Conservation (phyloP, 2,329 filamentous ascomycete genomes). For the Nakataea oryzae region DNA sequence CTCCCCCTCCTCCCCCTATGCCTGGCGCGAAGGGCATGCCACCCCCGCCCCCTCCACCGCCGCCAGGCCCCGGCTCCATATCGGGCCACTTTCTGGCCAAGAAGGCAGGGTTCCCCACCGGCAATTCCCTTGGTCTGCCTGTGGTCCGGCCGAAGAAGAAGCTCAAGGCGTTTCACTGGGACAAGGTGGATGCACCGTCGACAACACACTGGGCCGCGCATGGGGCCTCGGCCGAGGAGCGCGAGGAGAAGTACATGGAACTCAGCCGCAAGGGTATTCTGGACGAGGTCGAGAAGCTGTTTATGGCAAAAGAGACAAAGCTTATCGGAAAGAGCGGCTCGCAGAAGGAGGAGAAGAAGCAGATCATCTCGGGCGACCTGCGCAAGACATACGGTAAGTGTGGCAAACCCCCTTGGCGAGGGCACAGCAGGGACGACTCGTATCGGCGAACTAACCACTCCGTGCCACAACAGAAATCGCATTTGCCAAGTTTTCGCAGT, state of each 20-base stretch:
- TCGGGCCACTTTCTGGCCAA: conserved; percentile 69
- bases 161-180: conserved; percentile 98
- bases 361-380: conserved; percentile 85
- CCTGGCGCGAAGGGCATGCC: conserved; percentile 26
- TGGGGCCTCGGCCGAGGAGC: conserved; percentile 73
- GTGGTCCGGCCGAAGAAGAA: conserved; percentile 95
- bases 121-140: conserved; percentile 57
- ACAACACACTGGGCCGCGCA: conserved; percentile 89
- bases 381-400: conserved; percentile 70
- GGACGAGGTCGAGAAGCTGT: conserved; percentile 94
- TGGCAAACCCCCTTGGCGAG: neutral
- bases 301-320: conserved; percentile 95
- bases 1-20: conserved; percentile 29
- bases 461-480: conserved; percentile 55
- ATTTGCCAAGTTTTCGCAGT: conserved; percentile 83
- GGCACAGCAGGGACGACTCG: neutral
- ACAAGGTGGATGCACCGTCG: conserved; percentile 89
- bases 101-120: conserved; percentile 40
- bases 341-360: conserved; percentile 92
- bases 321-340: conserved; percentile 59
- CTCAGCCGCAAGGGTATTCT: conserved; percentile 89
- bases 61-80: conserved; percentile 57
- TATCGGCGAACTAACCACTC: conserved; percentile 18
- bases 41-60: conserved; percentile 43
- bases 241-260: conserved; percentile 93